A percentile compares a stretch with the other conserved stretches of the same genome.
These are phyloP conservation scores for Hypoxylon intermedium DNA, from an alignment of 495 filamentous ascomycete genomes.

Conservation along the genomic window DNA sequence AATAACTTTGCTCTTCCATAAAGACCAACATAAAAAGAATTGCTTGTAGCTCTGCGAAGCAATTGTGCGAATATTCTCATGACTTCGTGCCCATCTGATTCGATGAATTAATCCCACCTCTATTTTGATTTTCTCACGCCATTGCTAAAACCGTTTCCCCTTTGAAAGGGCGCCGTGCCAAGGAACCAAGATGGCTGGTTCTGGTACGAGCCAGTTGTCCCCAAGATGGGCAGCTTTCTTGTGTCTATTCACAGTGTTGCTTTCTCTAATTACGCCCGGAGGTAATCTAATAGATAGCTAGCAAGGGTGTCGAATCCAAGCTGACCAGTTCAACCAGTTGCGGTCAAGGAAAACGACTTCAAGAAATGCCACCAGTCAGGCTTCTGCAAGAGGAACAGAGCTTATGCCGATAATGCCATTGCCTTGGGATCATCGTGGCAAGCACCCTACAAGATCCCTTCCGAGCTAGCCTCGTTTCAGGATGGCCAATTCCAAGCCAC, in stretches of 20 bases:
- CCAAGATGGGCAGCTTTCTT: conserved; percentile 64
- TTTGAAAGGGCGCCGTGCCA: conserved; percentile 20
- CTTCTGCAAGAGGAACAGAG: conserved; percentile 94
- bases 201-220: conserved; percentile 55
- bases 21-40: conserved; percentile 10
- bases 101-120: conserved; percentile 17
- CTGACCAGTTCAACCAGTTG: conserved; percentile 61
- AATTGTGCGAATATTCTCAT: conserved; percentile 21
- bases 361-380: conserved; percentile 94
- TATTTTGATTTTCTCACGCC: conserved; percentile 18
- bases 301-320: too few species aligned
- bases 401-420: conserved; percentile 78
- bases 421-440: conserved; percentile 70
- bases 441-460: conserved; percentile 80
- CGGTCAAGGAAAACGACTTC: conserved; percentile 94
- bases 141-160: conserved; percentile 10
- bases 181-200: conserved; percentile 33
- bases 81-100: conserved; percentile 11
- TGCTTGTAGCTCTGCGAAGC: conserved; percentile 20
- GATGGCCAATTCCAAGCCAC: conserved; percentile 80
- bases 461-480: conserved; percentile 74
- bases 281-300: conserved; percentile 50
- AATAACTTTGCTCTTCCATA: conserved; percentile 4
- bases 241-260: conserved; percentile 52
- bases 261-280: conserved; percentile 55